Evolutionary conservation across 768 basidiomycete genomes (phyloP), one percentile per base, ranked within the genome.

Genomic region (Lactifluus volemus): DNA sequence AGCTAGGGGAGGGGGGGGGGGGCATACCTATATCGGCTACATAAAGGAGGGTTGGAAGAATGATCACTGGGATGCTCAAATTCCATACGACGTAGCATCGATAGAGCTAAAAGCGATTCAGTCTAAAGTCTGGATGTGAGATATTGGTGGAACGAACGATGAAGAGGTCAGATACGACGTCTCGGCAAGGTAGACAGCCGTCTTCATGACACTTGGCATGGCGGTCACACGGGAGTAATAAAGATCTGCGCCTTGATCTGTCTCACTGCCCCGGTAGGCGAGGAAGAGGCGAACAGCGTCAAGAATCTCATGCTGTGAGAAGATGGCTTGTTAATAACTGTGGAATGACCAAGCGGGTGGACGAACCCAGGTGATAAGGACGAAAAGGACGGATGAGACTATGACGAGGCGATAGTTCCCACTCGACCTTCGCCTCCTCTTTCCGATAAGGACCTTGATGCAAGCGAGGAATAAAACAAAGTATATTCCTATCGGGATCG

Each of bases 41-140:
- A 30, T 64, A 64, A 10, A 64, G 51, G 49, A 64, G 36, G 38
- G 49, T 15, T 0, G 63, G 63, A n/a, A 64, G 5, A 29, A 38
- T 3, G 42, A 64, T 9, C 30, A 64, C 3, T 5, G 47, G 10
- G 14, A 47, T 1, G 25, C 41, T 64, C 34, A 60, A 25, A 19
- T 64, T 64, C 63, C 63, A 64, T 6, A 64, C 63, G 25, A 64
- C 12, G 30, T 62, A 64, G 51, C 63, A 64, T 10, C 63, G 63
- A 49, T 63, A 64, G n/a, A 64, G 10, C 63, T 64, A 30, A 44
- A 1, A 38, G 5, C 8, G 19, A 25, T 8, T 50, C 32, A 14
- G 17, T 10, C 42, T 15, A 21, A 4, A 1, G 36, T 9, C 41
- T 25, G 19, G 38, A 21, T 3, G 39, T 32, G 29, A 58, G 49